Percentiles rank a stretch among this genome's conserved stretches.
phyloP scores from a whole-genome alignment of 345 rosid species.

The Brassica incana region DNA sequence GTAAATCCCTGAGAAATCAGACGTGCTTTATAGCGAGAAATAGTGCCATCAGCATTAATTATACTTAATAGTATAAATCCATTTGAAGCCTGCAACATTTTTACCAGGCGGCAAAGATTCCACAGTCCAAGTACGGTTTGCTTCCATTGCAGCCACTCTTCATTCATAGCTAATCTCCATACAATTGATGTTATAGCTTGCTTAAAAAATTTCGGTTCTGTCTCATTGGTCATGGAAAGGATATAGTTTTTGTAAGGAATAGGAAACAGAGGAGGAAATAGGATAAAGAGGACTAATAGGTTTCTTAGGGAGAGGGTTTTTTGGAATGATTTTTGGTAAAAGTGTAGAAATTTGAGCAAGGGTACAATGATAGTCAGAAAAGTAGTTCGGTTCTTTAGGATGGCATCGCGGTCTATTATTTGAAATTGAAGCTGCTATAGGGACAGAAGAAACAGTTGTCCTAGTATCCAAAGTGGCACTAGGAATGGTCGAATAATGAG shows the following conservation, averaged over 20 bases:
- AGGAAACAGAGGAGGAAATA: neutral
- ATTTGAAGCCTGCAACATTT: neutral
- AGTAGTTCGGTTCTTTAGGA: neutral
- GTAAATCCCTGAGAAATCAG: neutral
- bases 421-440: neutral
- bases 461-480: too few relatives aligned
- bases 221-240: neutral
- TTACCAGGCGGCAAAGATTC: neutral
- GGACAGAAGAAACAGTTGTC: too few relatives aligned
- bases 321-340: neutral
- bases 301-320: too few relatives aligned
- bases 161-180: neutral
- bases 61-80: neutral
- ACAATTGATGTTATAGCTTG: neutral
- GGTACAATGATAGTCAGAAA: neutral
- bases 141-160: neutral
- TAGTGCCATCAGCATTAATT: neutral
- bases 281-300: neutral
- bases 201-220: neutral
- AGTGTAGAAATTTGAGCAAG: neutral
- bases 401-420: neutral
- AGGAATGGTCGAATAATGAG: too few relatives aligned
- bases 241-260: neutral
- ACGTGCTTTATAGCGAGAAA: neutral
- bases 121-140: neutral